phyloP scores from a whole-genome alignment of 2,329 filamentous ascomycete genomes.

The Claviceps africana region DNA sequence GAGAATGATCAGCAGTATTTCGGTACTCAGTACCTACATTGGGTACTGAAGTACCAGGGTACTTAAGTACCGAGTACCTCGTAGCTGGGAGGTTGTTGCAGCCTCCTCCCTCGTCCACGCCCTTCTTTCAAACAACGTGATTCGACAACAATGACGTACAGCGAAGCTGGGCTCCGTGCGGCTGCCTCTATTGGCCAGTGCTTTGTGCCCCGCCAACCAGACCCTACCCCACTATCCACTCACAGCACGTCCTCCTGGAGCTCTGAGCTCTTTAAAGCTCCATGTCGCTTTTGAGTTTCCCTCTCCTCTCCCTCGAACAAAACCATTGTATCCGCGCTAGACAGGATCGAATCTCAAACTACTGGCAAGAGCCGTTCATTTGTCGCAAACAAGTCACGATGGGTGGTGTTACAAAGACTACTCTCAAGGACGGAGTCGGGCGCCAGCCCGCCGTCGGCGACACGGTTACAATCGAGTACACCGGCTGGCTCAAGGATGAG shows the following conservation, averaged over 20 bases:
- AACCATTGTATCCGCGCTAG: not conserved
- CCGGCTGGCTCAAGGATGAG: constrained; percentile 66
- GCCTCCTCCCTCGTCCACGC: too few relatives aligned
- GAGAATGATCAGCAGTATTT: too few relatives aligned
- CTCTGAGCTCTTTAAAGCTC: not conserved
- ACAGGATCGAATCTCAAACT: not conserved
- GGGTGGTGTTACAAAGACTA: constrained; percentile 61
- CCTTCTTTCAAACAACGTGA: not conserved
- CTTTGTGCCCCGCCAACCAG: not conserved
- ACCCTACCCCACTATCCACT: not conserved
- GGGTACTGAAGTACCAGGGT: too few relatives aligned
- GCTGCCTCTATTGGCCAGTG: constrained; percentile 1
- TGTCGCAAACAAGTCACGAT: constrained; percentile 30
- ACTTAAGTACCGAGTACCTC: too few relatives aligned
- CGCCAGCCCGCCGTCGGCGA: constrained; percentile 51
- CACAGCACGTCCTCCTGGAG: too few relatives aligned
- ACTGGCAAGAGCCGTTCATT: too few relatives aligned
- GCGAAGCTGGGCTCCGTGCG: not conserved
- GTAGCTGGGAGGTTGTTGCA: too few relatives aligned
- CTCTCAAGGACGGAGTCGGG: constrained; percentile 46
- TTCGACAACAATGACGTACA: not conserved
- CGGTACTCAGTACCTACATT: too few relatives aligned
- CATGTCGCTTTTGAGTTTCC: not conserved
- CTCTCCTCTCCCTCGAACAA: not conserved
- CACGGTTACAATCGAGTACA: constrained; percentile 78